These are phyloP conservation scores for Barnettozyma vustinii DNA, from an alignment of 805 yeast genomes.

Conservation along the genomic window DNA sequence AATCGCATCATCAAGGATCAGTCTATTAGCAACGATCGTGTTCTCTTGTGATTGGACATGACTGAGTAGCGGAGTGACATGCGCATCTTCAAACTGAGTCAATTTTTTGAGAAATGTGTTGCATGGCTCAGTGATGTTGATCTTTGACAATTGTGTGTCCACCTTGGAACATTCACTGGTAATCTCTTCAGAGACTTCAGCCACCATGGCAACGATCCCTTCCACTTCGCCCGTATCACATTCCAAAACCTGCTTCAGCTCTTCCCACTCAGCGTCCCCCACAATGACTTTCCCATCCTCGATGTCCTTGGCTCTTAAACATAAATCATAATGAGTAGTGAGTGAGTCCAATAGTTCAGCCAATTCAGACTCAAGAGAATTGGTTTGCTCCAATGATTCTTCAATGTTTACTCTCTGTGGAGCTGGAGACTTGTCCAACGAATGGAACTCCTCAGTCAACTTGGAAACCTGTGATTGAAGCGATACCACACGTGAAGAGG, in stretches of 20 bases:
- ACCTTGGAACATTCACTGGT: conserved; percentile 18
- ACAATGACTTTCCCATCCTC: conserved; percentile 29
- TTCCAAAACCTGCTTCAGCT: conserved; percentile 41
- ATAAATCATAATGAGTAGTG: conserved; percentile 81
- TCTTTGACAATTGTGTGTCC: conserved; percentile 28
- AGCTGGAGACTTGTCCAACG: conserved; percentile 28
- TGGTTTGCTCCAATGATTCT: conserved; percentile 34
- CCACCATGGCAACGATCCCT: conserved; percentile 45
- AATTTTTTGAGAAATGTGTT: conserved; percentile 19
- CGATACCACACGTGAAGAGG: conserved; percentile 24
- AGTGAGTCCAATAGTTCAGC: conserved; percentile 65
- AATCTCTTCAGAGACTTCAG: conserved; percentile 31
- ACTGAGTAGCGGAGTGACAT: neutral
- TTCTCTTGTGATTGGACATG: conserved; percentile 1
- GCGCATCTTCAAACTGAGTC: conserved; percentile 20
- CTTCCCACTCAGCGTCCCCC: conserved; percentile 28
- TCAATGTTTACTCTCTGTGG: conserved; percentile 14
- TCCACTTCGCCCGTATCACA: conserved; percentile 54
- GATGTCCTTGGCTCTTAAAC: conserved; percentile 42
- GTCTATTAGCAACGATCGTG: conserved; percentile 8
- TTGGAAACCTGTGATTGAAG: conserved; percentile 3
- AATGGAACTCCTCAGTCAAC: conserved; percentile 15
- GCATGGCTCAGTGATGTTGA: conserved; percentile 23
- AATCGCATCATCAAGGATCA: neutral
- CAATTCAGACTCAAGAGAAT: conserved; percentile 57